phyloP scores from a whole-genome alignment of 2,329 filamentous ascomycete genomes.

The Thermoascus crustaceus region DNA sequence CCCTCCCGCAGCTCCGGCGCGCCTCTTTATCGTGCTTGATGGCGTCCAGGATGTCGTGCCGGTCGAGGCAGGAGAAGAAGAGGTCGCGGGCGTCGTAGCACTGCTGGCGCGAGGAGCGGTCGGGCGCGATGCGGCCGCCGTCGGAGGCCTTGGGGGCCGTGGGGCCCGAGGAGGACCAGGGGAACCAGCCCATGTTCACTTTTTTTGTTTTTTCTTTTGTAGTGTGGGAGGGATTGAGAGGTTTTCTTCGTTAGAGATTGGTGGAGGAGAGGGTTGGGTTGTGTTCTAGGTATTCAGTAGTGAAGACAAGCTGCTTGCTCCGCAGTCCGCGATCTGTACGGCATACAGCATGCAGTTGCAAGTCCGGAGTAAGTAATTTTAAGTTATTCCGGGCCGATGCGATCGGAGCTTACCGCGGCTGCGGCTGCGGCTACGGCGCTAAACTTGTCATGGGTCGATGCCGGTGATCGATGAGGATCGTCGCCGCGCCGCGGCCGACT shows the following conservation, averaged over 20 bases:
- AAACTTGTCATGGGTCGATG: no score
- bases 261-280: neutral
- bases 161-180: slow-evolving; percentile 39
- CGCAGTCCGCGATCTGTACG: no score
- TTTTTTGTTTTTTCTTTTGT: slow-evolving; percentile 12
- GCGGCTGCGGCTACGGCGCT: no score
- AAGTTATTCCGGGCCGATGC: no score
- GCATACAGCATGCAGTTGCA: no score
- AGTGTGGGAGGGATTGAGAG: neutral
- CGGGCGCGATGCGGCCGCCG: slow-evolving; percentile 68
- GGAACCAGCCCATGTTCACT: slow-evolving; percentile 54
- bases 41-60: slow-evolving; percentile 69
- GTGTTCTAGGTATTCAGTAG: no score
- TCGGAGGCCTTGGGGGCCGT: slow-evolving; percentile 41
- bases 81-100: slow-evolving; percentile 87
- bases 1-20: slow-evolving; percentile 50
- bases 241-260: neutral
- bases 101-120: slow-evolving; percentile 66
- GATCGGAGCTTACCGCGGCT: no score
- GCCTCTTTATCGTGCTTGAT: slow-evolving; percentile 51
- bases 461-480: slow-evolving; percentile 1
- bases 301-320: no score
- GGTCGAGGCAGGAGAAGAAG: slow-evolving; percentile 84
- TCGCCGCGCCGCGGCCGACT: neutral
- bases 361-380: no score